phyloP scores from a whole-genome alignment of 768 basidiomycete species.

The Ephemerocybe angulata region DNA sequence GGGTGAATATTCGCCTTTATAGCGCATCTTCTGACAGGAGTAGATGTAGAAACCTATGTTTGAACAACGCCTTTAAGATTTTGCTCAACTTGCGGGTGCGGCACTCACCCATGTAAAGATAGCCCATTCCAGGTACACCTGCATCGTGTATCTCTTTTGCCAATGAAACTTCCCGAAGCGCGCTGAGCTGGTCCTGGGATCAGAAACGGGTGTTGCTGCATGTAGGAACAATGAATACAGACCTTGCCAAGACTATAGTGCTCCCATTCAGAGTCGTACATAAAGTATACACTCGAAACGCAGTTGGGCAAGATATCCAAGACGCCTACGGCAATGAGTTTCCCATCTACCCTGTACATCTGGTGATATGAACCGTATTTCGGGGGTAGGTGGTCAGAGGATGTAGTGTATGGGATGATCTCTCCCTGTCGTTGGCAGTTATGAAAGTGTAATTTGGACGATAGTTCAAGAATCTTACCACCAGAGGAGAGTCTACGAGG shows the following conservation, averaged over 20 bases:
- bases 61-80: too few species aligned
- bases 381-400: conserved; percentile 56
- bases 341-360: conserved; percentile 76
- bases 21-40: conserved; percentile 90
- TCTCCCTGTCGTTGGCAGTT: conserved; percentile 38
- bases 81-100: not conserved
- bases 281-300: conserved; percentile 83
- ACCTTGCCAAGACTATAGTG: conserved; percentile 78
- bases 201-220: not conserved
- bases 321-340: conserved; percentile 81
- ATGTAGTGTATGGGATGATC: conserved; percentile 53
- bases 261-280: conserved; percentile 75
- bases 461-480: conserved; percentile 41
- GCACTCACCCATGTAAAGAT: conserved; percentile 81
- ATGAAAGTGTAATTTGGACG: not conserved
- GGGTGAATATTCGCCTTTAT: conserved; percentile 91
- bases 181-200: conserved; percentile 58
- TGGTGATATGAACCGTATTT: conserved; percentile 91
- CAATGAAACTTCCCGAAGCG: conserved; percentile 74
- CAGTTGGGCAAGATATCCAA: conserved; percentile 87
- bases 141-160: conserved; percentile 70
- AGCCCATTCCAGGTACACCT: conserved; percentile 61
- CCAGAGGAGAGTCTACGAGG: conserved; percentile 73
- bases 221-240: conserved; percentile 6
- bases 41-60: conserved; percentile 90